These are phyloP conservation scores for Sclerotinia sclerotiorum DNA, from an alignment of 2,329 filamentous ascomycete species.

Conservation along the genomic window DNA sequence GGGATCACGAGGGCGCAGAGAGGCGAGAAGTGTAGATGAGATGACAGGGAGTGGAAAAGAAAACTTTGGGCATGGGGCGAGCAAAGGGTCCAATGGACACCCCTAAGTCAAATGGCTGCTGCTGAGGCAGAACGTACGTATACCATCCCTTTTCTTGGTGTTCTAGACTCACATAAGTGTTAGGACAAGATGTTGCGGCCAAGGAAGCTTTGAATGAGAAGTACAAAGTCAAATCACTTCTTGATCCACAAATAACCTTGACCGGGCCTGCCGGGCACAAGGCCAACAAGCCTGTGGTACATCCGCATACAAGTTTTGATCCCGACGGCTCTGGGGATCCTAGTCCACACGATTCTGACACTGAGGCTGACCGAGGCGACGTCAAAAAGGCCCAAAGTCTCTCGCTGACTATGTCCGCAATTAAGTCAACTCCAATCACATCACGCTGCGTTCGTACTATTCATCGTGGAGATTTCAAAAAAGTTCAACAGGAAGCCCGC, in stretches of 20 bases:
- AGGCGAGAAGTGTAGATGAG: conserved; percentile 38
- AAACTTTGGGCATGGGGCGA: conserved; percentile 40
- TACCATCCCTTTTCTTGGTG: not conserved
- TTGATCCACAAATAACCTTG: conserved; percentile 64
- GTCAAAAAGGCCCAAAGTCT: conserved; percentile 87
- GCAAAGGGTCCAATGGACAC: conserved; percentile 46
- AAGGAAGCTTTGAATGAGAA: conserved; percentile 28
- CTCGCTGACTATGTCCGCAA: conserved; percentile 74
- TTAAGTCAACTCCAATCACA: conserved; percentile 71
- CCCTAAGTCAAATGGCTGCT: conserved; percentile 66
- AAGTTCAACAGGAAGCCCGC: conserved; percentile 74
- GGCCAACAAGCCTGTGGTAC: conserved; percentile 59
- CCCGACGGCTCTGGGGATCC: conserved; percentile 48
- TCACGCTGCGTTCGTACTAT: conserved; percentile 87
- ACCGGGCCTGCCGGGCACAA: conserved; percentile 61
- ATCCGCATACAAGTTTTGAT: conserved; percentile 85
- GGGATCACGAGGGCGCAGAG: conserved; percentile 55
- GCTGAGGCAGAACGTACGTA: conserved; percentile 76
- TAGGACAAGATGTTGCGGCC: conserved; percentile 32
- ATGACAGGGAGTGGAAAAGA: conserved; percentile 41
- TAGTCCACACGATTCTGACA: conserved; percentile 74
- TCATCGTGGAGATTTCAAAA: conserved; percentile 79
- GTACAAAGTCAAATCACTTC: conserved; percentile 38
- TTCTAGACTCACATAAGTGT: conserved; percentile 9
- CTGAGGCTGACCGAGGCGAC: conserved; percentile 79